phyloP scores from a whole-genome alignment of 495 filamentous ascomycete species.

The Penicillium roqueforti region DNA sequence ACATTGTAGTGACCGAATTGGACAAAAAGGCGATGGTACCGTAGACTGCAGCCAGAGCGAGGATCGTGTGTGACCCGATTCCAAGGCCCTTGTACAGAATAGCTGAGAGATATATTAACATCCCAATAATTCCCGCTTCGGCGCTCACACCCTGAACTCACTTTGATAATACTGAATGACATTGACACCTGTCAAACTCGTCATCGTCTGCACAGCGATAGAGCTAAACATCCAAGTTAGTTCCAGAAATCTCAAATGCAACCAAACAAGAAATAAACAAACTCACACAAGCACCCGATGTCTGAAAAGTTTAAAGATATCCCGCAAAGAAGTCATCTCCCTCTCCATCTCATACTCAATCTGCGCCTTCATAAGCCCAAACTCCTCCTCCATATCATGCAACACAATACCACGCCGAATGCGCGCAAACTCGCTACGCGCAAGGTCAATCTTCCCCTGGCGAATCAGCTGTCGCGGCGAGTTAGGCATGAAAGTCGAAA shows the following conservation, averaged over 20 bases:
- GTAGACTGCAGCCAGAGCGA: constrained; percentile 53
- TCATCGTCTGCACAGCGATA: constrained; percentile 57
- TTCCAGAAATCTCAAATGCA: neutral
- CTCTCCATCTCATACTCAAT: constrained; percentile 59
- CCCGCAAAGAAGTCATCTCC: constrained; percentile 48
- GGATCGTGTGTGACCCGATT: constrained; percentile 46
- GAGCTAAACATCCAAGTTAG: constrained; percentile 29
- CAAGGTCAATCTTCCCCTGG: constrained; percentile 47
- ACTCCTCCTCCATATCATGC: constrained; percentile 50
- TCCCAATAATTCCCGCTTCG: neutral
- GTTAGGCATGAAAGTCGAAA: constrained; percentile 57
- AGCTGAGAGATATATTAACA: constrained; percentile 23
- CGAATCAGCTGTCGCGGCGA: constrained; percentile 55
- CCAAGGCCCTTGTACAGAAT: constrained; percentile 55
- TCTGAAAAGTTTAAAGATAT: constrained; percentile 51
- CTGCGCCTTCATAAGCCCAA: constrained; percentile 51
- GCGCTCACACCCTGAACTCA: constrained; percentile 13
- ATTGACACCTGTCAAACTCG: constrained; percentile 53
- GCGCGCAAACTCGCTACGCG: constrained; percentile 44
- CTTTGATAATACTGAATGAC: constrained; percentile 57
- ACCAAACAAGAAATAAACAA: neutral
- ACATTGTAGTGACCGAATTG: constrained; percentile 50
- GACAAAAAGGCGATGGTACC: constrained; percentile 52
- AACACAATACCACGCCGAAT: constrained; percentile 47
- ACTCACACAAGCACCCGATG: constrained; percentile 48